A percentile compares a stretch with the other conserved stretches of the same genome.
Conservation (phyloP, 495 filamentous ascomycete genomes). For the Aspergillus indologenus region DNA sequence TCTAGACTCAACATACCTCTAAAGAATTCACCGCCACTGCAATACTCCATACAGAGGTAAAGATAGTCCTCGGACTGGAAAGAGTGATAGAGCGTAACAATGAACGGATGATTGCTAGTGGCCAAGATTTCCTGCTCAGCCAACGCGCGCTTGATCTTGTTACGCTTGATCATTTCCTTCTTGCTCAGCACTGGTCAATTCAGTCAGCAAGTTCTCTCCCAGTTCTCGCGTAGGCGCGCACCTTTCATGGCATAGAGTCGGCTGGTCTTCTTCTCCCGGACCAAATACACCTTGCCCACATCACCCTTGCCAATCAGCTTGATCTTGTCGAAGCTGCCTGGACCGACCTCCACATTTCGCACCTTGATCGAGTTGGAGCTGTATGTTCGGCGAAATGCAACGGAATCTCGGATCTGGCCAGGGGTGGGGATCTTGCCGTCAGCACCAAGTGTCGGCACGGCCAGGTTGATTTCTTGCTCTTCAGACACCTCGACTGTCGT, state of each 20-base stretch:
- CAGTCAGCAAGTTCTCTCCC: conserved; percentile 11
- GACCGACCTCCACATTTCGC: conserved; percentile 92
- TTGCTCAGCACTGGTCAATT: conserved; percentile 80
- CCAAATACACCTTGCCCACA: conserved; percentile 96
- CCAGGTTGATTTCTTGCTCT: conserved; percentile 38
- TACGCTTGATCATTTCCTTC: conserved; percentile 99
- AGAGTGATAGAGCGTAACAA: conserved; percentile 96
- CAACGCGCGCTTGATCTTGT: conserved; percentile 98
- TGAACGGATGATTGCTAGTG: conserved; percentile 98
- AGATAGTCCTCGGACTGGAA: conserved; percentile 99
- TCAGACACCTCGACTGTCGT: conserved; percentile 51
- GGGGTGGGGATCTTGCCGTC: conserved; percentile 47
- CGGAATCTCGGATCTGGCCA: conserved; percentile 54
- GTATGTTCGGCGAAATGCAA: conserved; percentile 89
- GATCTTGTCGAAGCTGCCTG: conserved; percentile 97
- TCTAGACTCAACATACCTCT: conserved; percentile 49
- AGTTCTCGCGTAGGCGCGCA: conserved; percentile 33
- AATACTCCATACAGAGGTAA: conserved; percentile 99
- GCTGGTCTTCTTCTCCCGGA: conserved; percentile 93
- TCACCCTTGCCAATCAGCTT: conserved; percentile 98
- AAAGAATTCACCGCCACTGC: conserved; percentile 98
- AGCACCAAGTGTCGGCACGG: conserved; percentile 37
- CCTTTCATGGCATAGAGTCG: conserved; percentile 99
- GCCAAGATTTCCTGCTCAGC: conserved; percentile 98
- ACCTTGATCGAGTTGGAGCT: conserved; percentile 99